phyloP scores from a whole-genome alignment of 2,329 filamentous ascomycete species.

The Colletotrichum liaoningense region DNA sequence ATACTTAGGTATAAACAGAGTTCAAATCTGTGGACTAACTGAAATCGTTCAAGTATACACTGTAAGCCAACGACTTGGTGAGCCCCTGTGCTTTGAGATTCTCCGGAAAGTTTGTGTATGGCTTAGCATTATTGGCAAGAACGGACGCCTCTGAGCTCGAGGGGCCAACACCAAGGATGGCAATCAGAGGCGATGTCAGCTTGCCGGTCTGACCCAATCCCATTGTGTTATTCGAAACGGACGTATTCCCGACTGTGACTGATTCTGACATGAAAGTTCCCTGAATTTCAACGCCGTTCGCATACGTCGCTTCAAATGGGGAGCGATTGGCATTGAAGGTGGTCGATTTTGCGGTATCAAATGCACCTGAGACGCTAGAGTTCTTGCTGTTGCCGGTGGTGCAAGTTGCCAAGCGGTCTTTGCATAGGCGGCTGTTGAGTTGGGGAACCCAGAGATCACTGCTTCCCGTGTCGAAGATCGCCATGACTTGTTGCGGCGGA shows the following conservation, averaged over 20 bases:
- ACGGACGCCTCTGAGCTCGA: not conserved
- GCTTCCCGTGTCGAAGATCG: constrained; percentile 20
- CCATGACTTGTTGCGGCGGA: not conserved
- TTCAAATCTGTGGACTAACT: not conserved
- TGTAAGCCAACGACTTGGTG: not conserved
- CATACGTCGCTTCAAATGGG: not conserved
- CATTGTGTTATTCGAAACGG: constrained; percentile 5
- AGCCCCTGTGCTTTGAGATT: not conserved
- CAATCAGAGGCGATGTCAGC: constrained; percentile 4
- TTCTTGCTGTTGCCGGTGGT: not conserved
- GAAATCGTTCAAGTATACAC: not conserved
- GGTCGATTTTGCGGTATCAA: not conserved
- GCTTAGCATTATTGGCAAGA: not conserved
- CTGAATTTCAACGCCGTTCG: not conserved
- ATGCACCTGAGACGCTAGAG: not conserved
- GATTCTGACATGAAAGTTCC: not conserved
- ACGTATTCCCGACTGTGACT: not conserved
- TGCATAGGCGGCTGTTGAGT: constrained; percentile 5
- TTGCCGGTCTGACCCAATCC: constrained; percentile 1
- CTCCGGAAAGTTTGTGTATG: not conserved
- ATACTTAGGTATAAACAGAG: not conserved
- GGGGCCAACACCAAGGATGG: constrained; percentile 10
- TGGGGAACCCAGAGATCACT: constrained; percentile 19
- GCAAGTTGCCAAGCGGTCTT: not conserved
- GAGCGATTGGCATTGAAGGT: not conserved